Evolutionary conservation across 2,329 filamentous ascomycete genomes (phyloP).

Genomic region (Cladosporium halotolerans): DNA sequence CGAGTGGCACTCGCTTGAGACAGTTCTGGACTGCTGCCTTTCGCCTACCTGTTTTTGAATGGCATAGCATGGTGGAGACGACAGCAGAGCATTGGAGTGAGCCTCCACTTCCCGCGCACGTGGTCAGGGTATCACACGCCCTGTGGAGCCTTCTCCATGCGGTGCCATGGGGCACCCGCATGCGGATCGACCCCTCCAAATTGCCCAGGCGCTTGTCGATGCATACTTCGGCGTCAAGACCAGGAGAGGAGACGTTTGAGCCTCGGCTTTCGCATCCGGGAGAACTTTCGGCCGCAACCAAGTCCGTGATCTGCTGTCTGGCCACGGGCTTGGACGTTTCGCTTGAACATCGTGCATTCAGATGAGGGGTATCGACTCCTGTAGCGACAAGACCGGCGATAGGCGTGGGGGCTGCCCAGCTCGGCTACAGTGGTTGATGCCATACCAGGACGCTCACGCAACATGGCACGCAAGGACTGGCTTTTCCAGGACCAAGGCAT

Average conservation of each 20-base stretch:
- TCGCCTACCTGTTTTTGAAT: constrained; percentile 9
- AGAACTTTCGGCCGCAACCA: not conserved
- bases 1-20: not conserved
- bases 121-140: not conserved
- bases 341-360: too few relatives aligned
- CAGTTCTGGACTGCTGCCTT: not conserved
- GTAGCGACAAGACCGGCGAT: too few relatives aligned
- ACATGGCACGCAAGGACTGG: too few relatives aligned
- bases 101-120: constrained; percentile 7
- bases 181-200: constrained; percentile 1
- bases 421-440: too few relatives aligned
- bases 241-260: not conserved
- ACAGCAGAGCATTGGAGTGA: not conserved
- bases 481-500: too few relatives aligned
- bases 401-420: too few relatives aligned
- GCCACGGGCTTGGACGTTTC: too few relatives aligned
- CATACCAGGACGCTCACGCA: too few relatives aligned
- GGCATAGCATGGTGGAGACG: not conserved
- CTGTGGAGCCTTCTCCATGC: constrained; percentile 1
- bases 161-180: constrained; percentile 10
- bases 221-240: not conserved
- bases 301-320: too few relatives aligned
- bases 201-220: constrained; percentile 8
- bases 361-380: too few relatives aligned
- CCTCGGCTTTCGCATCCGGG: constrained; percentile 3